Evolutionary conservation across 1,284 basidiomycete species (phyloP), one percentile per base, ranked within the genome.

Genomic region (Tremellales sp.): DNA sequence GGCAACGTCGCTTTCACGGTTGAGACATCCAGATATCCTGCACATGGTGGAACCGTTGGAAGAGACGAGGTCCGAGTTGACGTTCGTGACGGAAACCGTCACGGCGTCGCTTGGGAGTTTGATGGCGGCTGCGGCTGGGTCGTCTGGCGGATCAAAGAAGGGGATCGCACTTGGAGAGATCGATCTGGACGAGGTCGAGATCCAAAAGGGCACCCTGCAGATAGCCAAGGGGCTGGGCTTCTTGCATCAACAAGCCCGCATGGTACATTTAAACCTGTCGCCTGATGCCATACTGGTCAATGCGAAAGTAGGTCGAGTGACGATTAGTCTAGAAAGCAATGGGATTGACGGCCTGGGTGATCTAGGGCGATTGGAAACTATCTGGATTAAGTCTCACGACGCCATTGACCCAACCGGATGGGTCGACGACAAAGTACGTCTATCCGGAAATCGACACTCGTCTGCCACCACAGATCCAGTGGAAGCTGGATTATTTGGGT

Each of bases 11-110:
- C 75, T 97, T 24, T 83, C 88, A 19, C 81, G 86, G 53, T 74
- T 98, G 37, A 79, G 94, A 21, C 95, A 98, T 74, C 94, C 94
- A 2, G 94, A 87, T 56, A 84, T 99, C 46, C 77, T 99, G 81
- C 94, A 98, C 74, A 90, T 97, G 81, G 92, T 95, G 22, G 94
- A 99, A 72, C 93, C 94, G n/a, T 75, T 97, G 36, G 93, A 97
- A 71, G 94, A 98, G 68, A 87, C 91, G 0, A 78, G 92, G 49
- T 70, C 77, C 39, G 87, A 93, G 59, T 76, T 97, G 38, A 83
- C 86, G 18, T 98, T 97, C 63, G 94, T 93, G 1, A 97, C 94
- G 0, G 95, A 98, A 66, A 84, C 84, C 22, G 75, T 95, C 33
- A 74, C 89, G 4, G 85, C 87, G 0, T 86, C 65, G 4, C 51